phyloP scores from a whole-genome alignment of 2,329 filamentous ascomycete genomes.

The Catunica adiposa region DNA sequence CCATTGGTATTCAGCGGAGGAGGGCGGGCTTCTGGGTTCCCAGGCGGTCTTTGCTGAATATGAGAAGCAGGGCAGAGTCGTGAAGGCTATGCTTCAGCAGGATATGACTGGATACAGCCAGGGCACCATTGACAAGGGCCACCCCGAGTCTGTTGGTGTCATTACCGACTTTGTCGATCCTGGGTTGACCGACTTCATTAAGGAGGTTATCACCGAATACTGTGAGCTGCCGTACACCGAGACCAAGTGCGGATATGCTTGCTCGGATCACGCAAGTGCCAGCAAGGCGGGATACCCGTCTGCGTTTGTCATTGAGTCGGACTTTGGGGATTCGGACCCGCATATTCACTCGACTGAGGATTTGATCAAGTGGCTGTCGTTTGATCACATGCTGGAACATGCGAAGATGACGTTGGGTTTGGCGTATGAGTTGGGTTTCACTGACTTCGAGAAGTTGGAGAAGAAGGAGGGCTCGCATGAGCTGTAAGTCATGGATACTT shows the following conservation, averaged over 20 bases:
- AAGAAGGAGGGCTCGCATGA: conserved; percentile 17
- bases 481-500: conserved; percentile 17
- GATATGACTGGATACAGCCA: conserved; percentile 91
- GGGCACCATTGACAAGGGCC: conserved; percentile 64
- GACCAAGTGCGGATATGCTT: conserved; percentile 80
- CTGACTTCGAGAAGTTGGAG: conserved; percentile 36
- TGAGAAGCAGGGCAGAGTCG: conserved; percentile 50
- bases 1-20: conserved; percentile 89
- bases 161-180: conserved; percentile 84
- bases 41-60: conserved; percentile 81
- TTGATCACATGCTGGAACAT: conserved; percentile 50
- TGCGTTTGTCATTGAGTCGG: conserved; percentile 46
- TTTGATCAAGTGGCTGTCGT: conserved; percentile 50
- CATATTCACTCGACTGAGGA: conserved; percentile 62
- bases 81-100: conserved; percentile 96
- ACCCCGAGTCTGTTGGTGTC: conserved; percentile 74
- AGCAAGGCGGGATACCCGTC: conserved; percentile 49
- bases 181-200: conserved; percentile 75
- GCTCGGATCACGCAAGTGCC: conserved; percentile 56
- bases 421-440: conserved; percentile 41
- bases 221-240: conserved; percentile 75
- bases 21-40: conserved; percentile 71
- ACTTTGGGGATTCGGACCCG: conserved; percentile 44
- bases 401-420: conserved; percentile 34
- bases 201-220: conserved; percentile 72